These are phyloP conservation scores for Aspergillus thermomutatus DNA, from an alignment of 2,329 filamentous ascomycete genomes.

Conservation along the genomic window DNA sequence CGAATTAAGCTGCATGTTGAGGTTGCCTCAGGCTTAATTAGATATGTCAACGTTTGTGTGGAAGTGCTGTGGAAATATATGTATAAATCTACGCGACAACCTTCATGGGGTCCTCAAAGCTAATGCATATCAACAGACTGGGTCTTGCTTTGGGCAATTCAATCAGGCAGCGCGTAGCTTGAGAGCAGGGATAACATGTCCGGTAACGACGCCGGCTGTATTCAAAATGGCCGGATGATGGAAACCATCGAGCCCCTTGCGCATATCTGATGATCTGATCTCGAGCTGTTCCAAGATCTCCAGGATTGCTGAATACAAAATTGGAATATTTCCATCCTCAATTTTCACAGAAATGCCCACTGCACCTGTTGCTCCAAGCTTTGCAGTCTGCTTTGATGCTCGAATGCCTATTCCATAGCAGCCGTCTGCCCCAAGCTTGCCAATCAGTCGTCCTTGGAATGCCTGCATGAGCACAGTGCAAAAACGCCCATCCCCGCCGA, in stretches of 20 bases:
- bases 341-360: conserved; percentile 49
- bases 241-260: conserved; percentile 30
- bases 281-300: conserved; percentile 46
- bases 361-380: conserved; percentile 35
- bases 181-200: conserved; percentile 10
- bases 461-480: conserved; percentile 46
- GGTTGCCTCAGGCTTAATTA: too few relatives aligned
- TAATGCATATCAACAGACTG: too few relatives aligned
- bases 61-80: too few relatives aligned
- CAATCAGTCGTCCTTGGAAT: conserved; percentile 39
- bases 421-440: conserved; percentile 50
- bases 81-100: too few relatives aligned
- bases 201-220: conserved; percentile 39
- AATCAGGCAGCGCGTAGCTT: too few relatives aligned
- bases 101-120: too few relatives aligned
- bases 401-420: conserved; percentile 48
- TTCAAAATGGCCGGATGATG: conserved; percentile 36
- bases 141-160: too few relatives aligned
- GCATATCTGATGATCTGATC: conserved; percentile 33
- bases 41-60: too few relatives aligned
- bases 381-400: conserved; percentile 35
- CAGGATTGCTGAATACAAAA: conserved; percentile 43
- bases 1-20: too few relatives aligned
- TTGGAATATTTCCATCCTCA: conserved; percentile 46
- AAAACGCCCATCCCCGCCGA: conserved; percentile 47